Evolutionary conservation across 345 rosid species (phyloP).

Genomic region (Populus simonii): DNA sequence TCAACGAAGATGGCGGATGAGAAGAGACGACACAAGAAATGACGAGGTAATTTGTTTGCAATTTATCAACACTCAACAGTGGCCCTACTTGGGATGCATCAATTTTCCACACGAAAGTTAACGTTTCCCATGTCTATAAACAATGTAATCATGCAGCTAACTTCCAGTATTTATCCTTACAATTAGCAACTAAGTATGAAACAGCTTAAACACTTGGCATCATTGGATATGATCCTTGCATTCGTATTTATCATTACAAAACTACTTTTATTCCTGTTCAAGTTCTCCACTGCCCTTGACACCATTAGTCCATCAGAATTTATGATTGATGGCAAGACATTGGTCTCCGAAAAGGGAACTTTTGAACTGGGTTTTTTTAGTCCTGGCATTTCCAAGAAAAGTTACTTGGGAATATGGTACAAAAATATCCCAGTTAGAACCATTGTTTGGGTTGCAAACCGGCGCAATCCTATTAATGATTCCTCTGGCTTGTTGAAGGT

Average conservation of each 20-base stretch:
- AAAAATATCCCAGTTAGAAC: slow-evolving; percentile 2
- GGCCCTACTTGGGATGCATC: too few species aligned
- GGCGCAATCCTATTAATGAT: not conserved
- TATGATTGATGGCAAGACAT: slow-evolving; percentile 9
- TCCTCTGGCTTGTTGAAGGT: slow-evolving; percentile 5
- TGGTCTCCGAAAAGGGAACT: slow-evolving; percentile 9
- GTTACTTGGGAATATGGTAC: slow-evolving; percentile 18
- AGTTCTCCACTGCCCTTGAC: slow-evolving; percentile 11
- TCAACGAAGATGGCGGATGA: too few species aligned
- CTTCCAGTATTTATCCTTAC: too few species aligned
- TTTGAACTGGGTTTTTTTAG: slow-evolving; percentile 18
- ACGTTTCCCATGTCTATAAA: too few species aligned
- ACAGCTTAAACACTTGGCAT: too few species aligned
- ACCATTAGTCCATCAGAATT: slow-evolving; percentile 22
- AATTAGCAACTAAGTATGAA: too few species aligned
- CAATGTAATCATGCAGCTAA: too few species aligned
- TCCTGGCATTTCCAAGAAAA: not conserved
- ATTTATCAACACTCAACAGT: too few species aligned
- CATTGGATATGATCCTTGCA: not conserved
- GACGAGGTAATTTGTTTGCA: too few species aligned
- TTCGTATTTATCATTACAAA: not conserved
- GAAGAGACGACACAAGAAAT: too few species aligned
- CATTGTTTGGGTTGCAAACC: slow-evolving; percentile 16
- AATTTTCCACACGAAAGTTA: too few species aligned
- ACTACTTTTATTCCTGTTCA: slow-evolving; percentile 1